phyloP scores from a whole-genome alignment of 306 rosid species.

The Herpetospermum pedunculosum region DNA sequence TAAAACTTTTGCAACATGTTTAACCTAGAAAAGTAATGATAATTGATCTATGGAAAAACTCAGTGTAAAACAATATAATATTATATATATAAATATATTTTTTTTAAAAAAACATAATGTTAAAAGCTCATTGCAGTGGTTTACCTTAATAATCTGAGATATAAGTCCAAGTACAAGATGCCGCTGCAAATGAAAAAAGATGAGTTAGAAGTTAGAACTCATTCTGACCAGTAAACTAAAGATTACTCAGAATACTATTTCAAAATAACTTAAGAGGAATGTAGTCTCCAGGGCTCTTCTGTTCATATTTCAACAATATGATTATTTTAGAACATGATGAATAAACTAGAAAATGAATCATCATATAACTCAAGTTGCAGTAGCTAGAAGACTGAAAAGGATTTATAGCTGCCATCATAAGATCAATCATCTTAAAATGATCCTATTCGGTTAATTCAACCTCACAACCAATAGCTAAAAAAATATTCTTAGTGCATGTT shows the following conservation, averaged over 20 bases:
- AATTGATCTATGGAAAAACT: not conserved
- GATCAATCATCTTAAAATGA: not conserved
- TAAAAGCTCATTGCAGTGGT: not conserved
- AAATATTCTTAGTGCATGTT: not conserved
- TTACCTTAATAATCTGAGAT: slow-evolving; percentile 94
- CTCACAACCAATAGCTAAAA: not conserved
- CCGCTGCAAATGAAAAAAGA: slow-evolving; percentile 53
- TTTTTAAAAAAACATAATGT: not conserved
- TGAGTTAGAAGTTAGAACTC: not conserved
- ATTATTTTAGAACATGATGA: not conserved
- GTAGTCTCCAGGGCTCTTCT: not conserved
- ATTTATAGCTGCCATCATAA: not conserved
- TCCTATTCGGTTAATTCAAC: not conserved
- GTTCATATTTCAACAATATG: not conserved
- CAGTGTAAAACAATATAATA: not conserved
- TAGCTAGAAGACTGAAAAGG: not conserved
- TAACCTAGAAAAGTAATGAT: not conserved
- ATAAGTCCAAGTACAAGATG: slow-evolving; percentile 94
- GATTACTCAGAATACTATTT: not conserved
- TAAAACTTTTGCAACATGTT: not conserved
- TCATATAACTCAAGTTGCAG: not conserved
- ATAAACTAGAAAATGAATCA: not conserved
- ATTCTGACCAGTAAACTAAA: not conserved
- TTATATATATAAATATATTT: not conserved
- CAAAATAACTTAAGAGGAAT: not conserved